Percentiles rank a stretch among this genome's conserved stretches.
Conservation (phyloP, 2,329 filamentous ascomycete genomes). For the Fusarium luffae region DNA sequence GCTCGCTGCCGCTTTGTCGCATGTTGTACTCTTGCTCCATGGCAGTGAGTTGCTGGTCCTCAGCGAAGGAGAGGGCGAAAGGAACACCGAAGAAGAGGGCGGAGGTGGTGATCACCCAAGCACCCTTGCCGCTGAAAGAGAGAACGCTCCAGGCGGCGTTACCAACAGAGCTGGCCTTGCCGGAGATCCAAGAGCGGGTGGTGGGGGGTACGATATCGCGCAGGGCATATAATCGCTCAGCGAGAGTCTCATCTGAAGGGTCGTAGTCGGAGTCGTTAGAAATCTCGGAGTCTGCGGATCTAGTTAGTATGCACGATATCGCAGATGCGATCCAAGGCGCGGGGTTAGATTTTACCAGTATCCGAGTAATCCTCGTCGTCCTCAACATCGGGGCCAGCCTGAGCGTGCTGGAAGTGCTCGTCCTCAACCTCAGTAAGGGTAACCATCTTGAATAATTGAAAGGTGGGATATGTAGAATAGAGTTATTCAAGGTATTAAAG, state of each 20-base stretch:
- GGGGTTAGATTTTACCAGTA: conserved; percentile 72
- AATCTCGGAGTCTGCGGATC: conserved; percentile 79
- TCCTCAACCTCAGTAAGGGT: conserved; percentile 97
- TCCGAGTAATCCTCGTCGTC: conserved; percentile 96
- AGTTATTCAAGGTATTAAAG: conserved; percentile 17
- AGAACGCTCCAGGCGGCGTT: conserved; percentile 64
- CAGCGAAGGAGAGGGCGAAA: conserved; percentile 90
- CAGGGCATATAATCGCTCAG: conserved; percentile 77
- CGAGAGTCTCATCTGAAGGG: conserved; percentile 66
- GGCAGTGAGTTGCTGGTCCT: conserved; percentile 96
- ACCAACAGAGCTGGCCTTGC: conserved; percentile 67
- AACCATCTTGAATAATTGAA: conserved; percentile 75
- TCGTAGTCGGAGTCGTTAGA: conserved; percentile 82
- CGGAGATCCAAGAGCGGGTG: conserved; percentile 74
- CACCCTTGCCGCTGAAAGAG: conserved; percentile 81
- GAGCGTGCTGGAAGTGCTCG: conserved; percentile 85
- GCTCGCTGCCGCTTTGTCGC: conserved; percentile 88
- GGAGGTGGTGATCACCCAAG: conserved; percentile 92
- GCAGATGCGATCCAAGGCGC: conserved; percentile 4
- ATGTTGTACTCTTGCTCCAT: conserved; percentile 98
- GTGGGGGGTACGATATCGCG: conserved; percentile 81
- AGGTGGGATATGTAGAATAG: conserved; percentile 2
- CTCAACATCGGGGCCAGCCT: conserved; percentile 79
- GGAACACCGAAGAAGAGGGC: conserved; percentile 91
- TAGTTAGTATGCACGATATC: conserved; percentile 7